Evolutionary conservation across 176 grass and related monocot species (phyloP), one percentile per base, ranked within the genome.

Genomic region (Triticum dicoccoides): DNA sequence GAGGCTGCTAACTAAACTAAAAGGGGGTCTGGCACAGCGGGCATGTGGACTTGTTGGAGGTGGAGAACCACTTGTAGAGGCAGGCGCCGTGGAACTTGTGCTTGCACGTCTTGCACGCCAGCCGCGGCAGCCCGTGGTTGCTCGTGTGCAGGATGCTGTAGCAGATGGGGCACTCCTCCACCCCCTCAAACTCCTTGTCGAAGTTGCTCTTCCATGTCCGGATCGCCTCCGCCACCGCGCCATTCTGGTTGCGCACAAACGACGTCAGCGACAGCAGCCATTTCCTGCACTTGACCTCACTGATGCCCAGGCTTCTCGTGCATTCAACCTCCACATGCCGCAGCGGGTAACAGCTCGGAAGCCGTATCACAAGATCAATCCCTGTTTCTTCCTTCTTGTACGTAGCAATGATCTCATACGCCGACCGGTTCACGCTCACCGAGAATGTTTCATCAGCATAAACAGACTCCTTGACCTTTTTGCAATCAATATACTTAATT

Each of bases 11-110:
- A 54, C 51, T 18, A 18, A 59, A 21, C 88, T 92, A 98, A 65
- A 98, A 98, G 23, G 96, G 96, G 8, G 93, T 96, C 80, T 96
- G 96, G 86, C 96, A 98, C 30, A 98, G 85, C 14, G 93, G 96
- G 66, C 96, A 98, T 4, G 96, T 98, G 7, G 96, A 98, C 74
- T 98, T 96, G 86, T 98, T 95, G 81, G 96, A 98, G 13, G 93
- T 98, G 80, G 96, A 96, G 80, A 98, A 98, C 96, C 96, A 98
- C 76, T 98, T 98, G 92, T 94, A 98, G 83, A 98, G 83, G 86
- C 93, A 98, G 56, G 92, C 93, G 14, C 93, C 91, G 24, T 98
- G 96, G 70, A 98, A 98, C 81, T 98, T 98, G 77, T 98, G 96
- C 85, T 82, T 91, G 87, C 96, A 98, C 47, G 93, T 98, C 78